Base-by-base conservation (phyloP, 495 filamentous ascomycete species). In the Trypethelium eluteriae region DNA sequence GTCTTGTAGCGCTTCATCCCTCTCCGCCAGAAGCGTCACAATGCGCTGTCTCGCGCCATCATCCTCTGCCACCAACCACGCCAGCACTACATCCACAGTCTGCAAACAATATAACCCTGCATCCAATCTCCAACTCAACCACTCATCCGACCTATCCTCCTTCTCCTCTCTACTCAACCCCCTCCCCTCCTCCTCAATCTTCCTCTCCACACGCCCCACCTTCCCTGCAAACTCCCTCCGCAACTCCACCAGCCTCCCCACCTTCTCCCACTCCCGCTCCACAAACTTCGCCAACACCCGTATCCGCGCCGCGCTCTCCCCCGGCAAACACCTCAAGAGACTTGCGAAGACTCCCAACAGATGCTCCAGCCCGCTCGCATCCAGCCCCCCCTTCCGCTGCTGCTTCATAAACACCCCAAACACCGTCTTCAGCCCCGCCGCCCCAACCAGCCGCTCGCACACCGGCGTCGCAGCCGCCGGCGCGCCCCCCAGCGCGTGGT, bases 21-120 rank as follows among this genome's bases (percentile, higher is more conserved):
- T 80, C 64, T 90, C 88, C 38, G 82, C 86, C 39, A 96, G 77
- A 36, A 88, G 73, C 25, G 77, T 77, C 35, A 81, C 68, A 25
- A 97, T 85, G 76, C 83, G 89, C 47, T 77, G 81, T 75, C 81
- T 85, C 4, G 91, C 89, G 0, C 91, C 92, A 57, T 85, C 85
- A 72, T 98, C 95, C 76, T 99, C 95, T 1, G 93, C 95, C 14
- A 91, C 79, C 25, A 98, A 79, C 95, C 95, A 99, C 32, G 94
- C 91, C 46, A 98, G 73, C 44, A 97, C 87, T 11, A 91, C 84
- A 78, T 98, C 94, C 57, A 93, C 84, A 6, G 88, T 91, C 80
- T 96, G 91, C 64, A 98, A 78, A 38, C 83, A 88, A 77, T 91
- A 97, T 25, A 98, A 73, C 0, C 94, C 94, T 0, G 88, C 92